Base-by-base conservation (phyloP, 805 yeast species). In the Wickerhamiella kurtzmanii region DNA sequence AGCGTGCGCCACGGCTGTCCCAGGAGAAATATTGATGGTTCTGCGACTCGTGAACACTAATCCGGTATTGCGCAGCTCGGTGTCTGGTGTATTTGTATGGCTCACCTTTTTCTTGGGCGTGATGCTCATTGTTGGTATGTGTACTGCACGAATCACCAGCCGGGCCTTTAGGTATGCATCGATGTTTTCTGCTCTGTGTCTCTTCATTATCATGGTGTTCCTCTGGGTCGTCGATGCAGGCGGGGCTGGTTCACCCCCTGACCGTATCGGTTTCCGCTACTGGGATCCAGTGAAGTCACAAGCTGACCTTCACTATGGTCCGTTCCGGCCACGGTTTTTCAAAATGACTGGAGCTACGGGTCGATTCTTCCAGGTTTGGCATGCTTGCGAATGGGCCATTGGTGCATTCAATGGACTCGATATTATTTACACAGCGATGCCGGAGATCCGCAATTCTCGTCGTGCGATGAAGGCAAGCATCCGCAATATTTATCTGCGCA, bases 21-120 rank as follows among this genome's bases (percentile, higher is more conserved):
- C 94, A 0, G 76, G 86, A 0, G 94, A 84, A 56, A 71, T 84
- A 2, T 79, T 83, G 17, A 87, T 88, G 1, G 76, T 83, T 16
- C 75, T 83, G 1, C 76, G 82, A 20, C 74, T 83, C 77, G 62
- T 83, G 35, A 71, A 80, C 43, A 82, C 77, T 55, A 85, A 76
- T 58, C 70, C 75, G 0, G 58, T 67, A 28, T 63, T 81, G 35
- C 57, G 73, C 18, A 41, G 39, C 4, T n/a, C 45, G 69, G 11
- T 66, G 79, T 62, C 37, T 22, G 38, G 44, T 44, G 39, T 37
- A 21, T 21, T 48, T 2, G 52, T 54, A 5, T 54, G 52, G 48
- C 43, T 53, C 25, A 50, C 53, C 3, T 53, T 51, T 28, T 36
- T 52, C 22, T 11, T 49, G 32, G 46, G 41, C 17, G 13, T 49